phyloP scores from a whole-genome alignment of 352 stramenopile species.

The Phytophthora fragariaefolia region DNA sequence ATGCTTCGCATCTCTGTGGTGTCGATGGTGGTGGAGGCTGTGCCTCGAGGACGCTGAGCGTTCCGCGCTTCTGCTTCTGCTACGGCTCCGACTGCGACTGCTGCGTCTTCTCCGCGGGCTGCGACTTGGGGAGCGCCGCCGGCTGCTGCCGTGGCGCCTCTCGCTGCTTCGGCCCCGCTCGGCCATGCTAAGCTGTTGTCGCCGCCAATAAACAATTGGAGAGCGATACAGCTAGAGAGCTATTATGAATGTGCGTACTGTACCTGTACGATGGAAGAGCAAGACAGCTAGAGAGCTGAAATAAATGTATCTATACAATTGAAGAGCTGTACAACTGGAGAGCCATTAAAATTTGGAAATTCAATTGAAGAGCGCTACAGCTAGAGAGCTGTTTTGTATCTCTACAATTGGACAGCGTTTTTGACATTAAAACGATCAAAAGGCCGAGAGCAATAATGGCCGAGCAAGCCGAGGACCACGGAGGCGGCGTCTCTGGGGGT shows the following conservation, averaged over 20 bases:
- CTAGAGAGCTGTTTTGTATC: conserved; percentile 8
- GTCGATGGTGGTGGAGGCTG: conserved; percentile 12
- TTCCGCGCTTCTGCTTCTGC: conserved; percentile 23
- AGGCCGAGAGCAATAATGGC: conserved; percentile 15
- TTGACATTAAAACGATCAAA: too few species aligned
- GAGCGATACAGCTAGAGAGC: too few species aligned
- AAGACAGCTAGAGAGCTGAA: too few species aligned
- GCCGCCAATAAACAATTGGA: too few species aligned
- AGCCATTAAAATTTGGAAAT: too few species aligned
- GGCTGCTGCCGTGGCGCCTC: conserved; percentile 26
- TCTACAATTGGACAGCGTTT: too few species aligned
- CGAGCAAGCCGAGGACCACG: background rate
- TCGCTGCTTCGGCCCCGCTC: conserved; percentile 13
- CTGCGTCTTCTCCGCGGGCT: conserved; percentile 21
- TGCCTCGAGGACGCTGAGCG: conserved; percentile 35
- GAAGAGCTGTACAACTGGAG: background rate
- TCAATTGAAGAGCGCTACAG: too few species aligned
- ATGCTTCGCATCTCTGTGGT: conserved; percentile 19
- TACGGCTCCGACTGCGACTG: conserved; percentile 17
- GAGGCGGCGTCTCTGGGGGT: background rate
- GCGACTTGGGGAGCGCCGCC: conserved; percentile 32
- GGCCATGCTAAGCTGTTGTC: too few species aligned
- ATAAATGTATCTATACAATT: conserved; percentile 5
- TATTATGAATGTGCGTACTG: too few species aligned
- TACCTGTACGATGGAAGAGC: too few species aligned